Evolutionary conservation across 371 early-diverging fungal genomes (phyloP), one percentile per base, ranked within the genome.

Genomic region (Mucor sp.): DNA sequence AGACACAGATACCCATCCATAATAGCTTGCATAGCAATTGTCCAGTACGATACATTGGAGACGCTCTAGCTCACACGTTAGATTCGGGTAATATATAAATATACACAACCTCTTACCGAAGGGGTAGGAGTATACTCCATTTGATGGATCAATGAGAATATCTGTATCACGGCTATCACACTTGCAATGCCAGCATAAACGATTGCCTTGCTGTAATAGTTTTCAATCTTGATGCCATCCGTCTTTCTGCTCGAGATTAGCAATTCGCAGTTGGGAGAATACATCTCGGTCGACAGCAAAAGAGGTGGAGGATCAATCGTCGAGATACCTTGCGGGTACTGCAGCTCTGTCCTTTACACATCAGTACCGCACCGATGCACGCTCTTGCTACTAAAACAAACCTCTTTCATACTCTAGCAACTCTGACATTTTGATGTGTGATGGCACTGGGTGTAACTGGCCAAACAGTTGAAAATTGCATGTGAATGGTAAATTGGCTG

Each of bases 101-200:
- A 53, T 6, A 53, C 15, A 53, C 0, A 14, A 12, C 3, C 1
- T 6, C 83, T 72, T 85, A 88, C 89, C 9, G 91, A 90, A 8
- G 90, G 93, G 12, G 94, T 93, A 4, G 85, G 82, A 9, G 93
- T 89, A 64, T 85, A 88, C 64, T 88, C 88, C 88, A 91, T 90
- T 75, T 94, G 94, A 53, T 82, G 75, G 23, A 90, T 84, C 47
- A 90, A 65, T 17, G 89, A 71, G 60, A 85, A 82, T 19, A 89
- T 79, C 71, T 92, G 90, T 6, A 85, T 71, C 23, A 87, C 70
- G 0, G 87, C 83, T 7, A 85, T 60, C 3, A 77, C 68, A 32
- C 77, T 83, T 33, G 87, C 85, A 68, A 87, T 73, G 6, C 82
- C 78, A 6, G 90, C 89, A 68, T 87, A 90, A 32, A 80, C 76